Base-by-base conservation (phyloP, 805 yeast genomes). In the Hanseniaspora nectarophila region DNA sequence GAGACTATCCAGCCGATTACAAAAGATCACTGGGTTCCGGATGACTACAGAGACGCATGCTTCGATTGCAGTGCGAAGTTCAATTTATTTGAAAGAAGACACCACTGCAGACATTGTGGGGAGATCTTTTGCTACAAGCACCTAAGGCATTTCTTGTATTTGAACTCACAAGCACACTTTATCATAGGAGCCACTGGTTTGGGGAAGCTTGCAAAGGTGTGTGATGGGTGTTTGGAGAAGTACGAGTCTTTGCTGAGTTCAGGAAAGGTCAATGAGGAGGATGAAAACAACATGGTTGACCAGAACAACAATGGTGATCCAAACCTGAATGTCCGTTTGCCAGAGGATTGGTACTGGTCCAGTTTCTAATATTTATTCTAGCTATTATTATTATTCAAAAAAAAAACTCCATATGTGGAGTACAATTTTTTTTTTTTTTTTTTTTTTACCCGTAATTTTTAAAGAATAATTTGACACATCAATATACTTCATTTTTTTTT, bases 101-200 rank as follows among this genome's bases (percentile, higher is more conserved):
- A 85, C 62, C 95, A 85, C 68, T 85, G 95, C 63, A 75, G 95
- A 51, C 81, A 81, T 62, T 85, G 95, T 65, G 95, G 95, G 34
- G 86, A 83, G 38, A 76, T 85, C 20, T 85, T 77, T 60, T 85
- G 95, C 64, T 77, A 78, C 32, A 78, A 75, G 55, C 89, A 85
- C 64, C 73, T 81, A 4, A 68, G 74, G 7, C 81, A 78, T 59
- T 70, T 70, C 68, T 63, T 77, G 56, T 72, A 79, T 67, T 70
- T 77, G 61, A 70, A 80, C 62, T 69, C 73, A 60, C 63, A 76
- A 66, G 78, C 92, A 33, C 78, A 77, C 57, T 80, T 79, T 57
- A 74, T 80, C 58, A 77, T 82, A 51, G 86, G 82, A 20, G 80
- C 84, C 6, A 68, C 78, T 49, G 90, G 90, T 3, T n/a, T 45